Conservation (phyloP, 257 asterid species). For the Solanum virginianum region DNA sequence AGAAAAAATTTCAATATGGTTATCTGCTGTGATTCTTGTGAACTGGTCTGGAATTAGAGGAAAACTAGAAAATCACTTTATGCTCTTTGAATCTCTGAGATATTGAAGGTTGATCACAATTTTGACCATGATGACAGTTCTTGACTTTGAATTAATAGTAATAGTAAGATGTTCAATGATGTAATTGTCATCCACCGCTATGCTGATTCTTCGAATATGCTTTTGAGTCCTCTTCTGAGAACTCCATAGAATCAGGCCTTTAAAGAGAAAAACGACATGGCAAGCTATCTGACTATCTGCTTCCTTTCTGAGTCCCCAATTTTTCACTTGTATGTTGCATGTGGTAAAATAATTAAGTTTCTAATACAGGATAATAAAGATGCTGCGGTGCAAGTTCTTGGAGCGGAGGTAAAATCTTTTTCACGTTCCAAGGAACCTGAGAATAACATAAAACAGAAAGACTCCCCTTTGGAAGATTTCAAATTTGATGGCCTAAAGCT, state of each 20-base stretch:
- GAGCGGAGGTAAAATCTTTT: conserved; percentile 4
- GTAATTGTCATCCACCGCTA: background rate
- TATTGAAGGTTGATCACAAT: background rate
- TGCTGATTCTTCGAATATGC: background rate
- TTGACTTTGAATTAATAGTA: background rate
- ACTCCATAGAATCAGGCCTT: background rate
- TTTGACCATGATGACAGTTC: background rate
- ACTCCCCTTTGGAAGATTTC: conserved; percentile 3
- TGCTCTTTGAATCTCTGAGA: background rate
- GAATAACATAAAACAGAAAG: conserved; percentile 14
- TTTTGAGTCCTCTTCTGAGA: background rate
- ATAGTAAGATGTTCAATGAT: background rate
- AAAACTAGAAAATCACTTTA: background rate
- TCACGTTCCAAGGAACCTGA: conserved; percentile 14
- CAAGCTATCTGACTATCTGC: background rate
- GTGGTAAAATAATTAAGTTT: background rate
- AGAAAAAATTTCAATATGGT: background rate
- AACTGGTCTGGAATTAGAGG: background rate
- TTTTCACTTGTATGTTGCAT: background rate
- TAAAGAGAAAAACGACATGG: background rate
- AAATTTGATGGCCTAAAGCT: conserved; percentile 10
- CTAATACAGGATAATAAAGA: background rate
- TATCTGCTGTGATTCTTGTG: background rate
- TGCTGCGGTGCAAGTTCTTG: background rate
- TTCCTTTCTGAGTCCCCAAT: background rate